Percentiles rank a stretch among this genome's conserved stretches.
Conservation (phyloP, 2,329 filamentous ascomycete species). For the Sporothrix luriei region DNA sequence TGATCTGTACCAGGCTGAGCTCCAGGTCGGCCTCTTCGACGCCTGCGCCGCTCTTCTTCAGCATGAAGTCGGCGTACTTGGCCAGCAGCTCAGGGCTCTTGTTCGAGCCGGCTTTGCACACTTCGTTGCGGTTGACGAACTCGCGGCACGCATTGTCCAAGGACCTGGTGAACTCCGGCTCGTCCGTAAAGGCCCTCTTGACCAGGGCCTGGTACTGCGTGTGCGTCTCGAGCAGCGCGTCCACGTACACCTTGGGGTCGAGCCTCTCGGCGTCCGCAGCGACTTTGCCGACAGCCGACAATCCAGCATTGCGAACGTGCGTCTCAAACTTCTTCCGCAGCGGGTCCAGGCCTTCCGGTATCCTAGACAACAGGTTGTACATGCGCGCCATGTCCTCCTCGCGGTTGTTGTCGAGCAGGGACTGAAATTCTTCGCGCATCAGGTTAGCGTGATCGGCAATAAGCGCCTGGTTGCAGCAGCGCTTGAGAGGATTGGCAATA, state of each 20-base stretch:
- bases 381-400: constrained; percentile 95
- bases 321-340: constrained; percentile 84
- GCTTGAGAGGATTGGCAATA: constrained; percentile 81
- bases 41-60: constrained; percentile 90
- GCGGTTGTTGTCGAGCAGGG: constrained; percentile 88
- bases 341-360: constrained; percentile 88
- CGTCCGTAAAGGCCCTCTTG: constrained; percentile 88
- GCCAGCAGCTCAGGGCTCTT: constrained; percentile 93
- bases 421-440: constrained; percentile 94
- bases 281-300: constrained; percentile 87
- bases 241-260: constrained; percentile 95
- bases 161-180: constrained; percentile 94
- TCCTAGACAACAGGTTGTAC: constrained; percentile 88
- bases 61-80: constrained; percentile 89
- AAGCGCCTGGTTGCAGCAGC: constrained; percentile 82
- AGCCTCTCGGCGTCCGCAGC: constrained; percentile 84
- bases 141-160: constrained; percentile 96
- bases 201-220: constrained; percentile 90
- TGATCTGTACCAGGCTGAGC: constrained; percentile 84
- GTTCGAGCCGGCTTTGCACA: constrained; percentile 90
- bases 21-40: constrained; percentile 94
- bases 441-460: constrained; percentile 84
- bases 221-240: constrained; percentile 91
- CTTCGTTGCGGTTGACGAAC: constrained; percentile 96
- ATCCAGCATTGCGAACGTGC: constrained; percentile 86